A percentile compares a stretch with the other conserved stretches of the same genome.
Evolutionary conservation across 495 filamentous ascomycete genomes (phyloP).

Genomic region (Podospora appendiculata): DNA sequence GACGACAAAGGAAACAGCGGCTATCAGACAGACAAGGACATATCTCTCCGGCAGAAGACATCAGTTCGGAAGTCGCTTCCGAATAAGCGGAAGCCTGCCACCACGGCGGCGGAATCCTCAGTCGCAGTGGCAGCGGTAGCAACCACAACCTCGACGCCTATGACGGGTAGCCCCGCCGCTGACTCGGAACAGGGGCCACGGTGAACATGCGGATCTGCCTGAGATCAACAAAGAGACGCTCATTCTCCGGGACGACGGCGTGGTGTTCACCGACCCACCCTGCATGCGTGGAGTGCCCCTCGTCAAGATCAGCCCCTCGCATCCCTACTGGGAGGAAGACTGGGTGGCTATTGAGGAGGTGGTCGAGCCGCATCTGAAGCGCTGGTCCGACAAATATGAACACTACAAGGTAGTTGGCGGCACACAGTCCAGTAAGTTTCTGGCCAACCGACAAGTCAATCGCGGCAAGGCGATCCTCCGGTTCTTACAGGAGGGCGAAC

Average conservation of each 20-base stretch:
- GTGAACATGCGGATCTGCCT: constrained; percentile 4
- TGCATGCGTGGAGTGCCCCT: constrained; percentile 38
- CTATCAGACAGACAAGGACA: neutral
- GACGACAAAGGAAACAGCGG: too few species aligned
- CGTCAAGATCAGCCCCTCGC: constrained; percentile 29
- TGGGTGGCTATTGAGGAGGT: constrained; percentile 29
- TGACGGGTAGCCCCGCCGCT: constrained; percentile 10
- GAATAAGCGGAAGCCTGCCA: constrained; percentile 1
- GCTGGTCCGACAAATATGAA: constrained; percentile 31
- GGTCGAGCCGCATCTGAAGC: constrained; percentile 22
- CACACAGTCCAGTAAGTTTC: constrained; percentile 30
- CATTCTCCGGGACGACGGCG: constrained; percentile 30
- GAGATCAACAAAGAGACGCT: constrained; percentile 33
- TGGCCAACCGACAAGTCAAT: constrained; percentile 39
- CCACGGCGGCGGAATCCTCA: neutral
- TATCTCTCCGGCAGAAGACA: neutral
- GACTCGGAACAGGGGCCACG: constrained; percentile 7
- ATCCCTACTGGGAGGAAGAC: constrained; percentile 39
- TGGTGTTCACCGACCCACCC: constrained; percentile 28
- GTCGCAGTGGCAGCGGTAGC: neutral
- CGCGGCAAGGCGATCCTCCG: constrained; percentile 33
- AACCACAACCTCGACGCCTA: constrained; percentile 1
- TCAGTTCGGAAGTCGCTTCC: constrained; percentile 18
- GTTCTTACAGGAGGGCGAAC: constrained; percentile 32
- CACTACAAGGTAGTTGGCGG: constrained; percentile 7